Evolutionary conservation across 1,284 basidiomycete species (phyloP).

Genomic region (Pisolithus thermaeus): DNA sequence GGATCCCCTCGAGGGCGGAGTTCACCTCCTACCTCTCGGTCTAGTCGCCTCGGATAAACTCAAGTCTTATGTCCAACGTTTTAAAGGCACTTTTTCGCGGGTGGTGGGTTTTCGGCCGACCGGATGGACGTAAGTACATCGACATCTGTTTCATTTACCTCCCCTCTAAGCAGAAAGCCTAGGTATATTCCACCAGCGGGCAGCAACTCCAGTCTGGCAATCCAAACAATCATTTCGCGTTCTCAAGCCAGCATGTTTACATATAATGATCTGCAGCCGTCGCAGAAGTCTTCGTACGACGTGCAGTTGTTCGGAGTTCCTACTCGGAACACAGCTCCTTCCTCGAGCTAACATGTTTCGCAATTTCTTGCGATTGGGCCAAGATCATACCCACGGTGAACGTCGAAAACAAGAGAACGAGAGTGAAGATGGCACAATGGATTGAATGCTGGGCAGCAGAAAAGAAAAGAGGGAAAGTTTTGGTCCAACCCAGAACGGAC

Average conservation of each 20-base stretch:
- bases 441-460: slow-evolving; percentile 83
- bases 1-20: slow-evolving; percentile 71
- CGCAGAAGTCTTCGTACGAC: slow-evolving; percentile 63
- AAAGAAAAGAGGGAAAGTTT: slow-evolving; percentile 48
- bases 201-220: slow-evolving; percentile 53
- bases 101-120: slow-evolving; percentile 88
- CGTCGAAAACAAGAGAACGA: slow-evolving; percentile 73
- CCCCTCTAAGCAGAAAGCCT: slow-evolving; percentile 2
- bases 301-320: slow-evolving; percentile 85
- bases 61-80: slow-evolving; percentile 71
- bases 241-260: slow-evolving; percentile 66
- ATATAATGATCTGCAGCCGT: slow-evolving; percentile 60
- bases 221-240: slow-evolving; percentile 61
- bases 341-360: slow-evolving; percentile 91
- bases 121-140: slow-evolving; percentile 78
- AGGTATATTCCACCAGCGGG: slow-evolving; percentile 75
- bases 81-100: slow-evolving; percentile 68
- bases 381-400: slow-evolving; percentile 96
- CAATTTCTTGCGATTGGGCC: slow-evolving; percentile 74
- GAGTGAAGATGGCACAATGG: slow-evolving; percentile 85
- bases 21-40: slow-evolving; percentile 83
- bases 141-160: not conserved
- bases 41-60: slow-evolving; percentile 78
- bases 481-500: slow-evolving; percentile 55
- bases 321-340: slow-evolving; percentile 97